These are phyloP conservation scores for Microglena sp. DNA, from an alignment of 139 green algal species.

Conservation along the genomic window DNA sequence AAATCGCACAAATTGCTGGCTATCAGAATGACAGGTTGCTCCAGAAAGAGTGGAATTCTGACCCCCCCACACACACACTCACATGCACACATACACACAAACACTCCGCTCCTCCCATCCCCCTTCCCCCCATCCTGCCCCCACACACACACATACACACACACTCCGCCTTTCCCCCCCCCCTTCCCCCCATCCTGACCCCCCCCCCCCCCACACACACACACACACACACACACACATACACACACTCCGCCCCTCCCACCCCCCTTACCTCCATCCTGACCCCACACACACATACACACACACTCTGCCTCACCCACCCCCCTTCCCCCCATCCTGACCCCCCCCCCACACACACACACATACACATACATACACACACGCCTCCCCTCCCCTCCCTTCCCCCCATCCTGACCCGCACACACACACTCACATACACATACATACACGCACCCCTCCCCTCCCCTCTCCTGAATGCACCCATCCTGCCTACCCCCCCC, in stretches of 20 bases:
- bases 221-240: background rate
- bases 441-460: background rate
- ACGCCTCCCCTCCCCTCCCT: background rate
- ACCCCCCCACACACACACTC: too few relatives aligned
- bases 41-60: too few relatives aligned
- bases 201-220: background rate
- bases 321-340: background rate
- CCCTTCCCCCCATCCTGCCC: too few relatives aligned
- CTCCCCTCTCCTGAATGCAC: background rate
- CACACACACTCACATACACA: conserved; percentile 1
- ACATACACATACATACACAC: conserved; percentile 1
- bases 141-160: too few relatives aligned
- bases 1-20: too few relatives aligned
- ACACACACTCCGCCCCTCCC: background rate
- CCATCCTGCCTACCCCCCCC: background rate
- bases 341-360: background rate
- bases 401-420: background rate
- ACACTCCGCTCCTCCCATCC: too few relatives aligned
- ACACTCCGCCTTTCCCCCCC: background rate
- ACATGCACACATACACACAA: too few relatives aligned
- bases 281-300: background rate
- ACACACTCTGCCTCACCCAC: background rate
- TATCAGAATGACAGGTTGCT: too few relatives aligned
- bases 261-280: background rate
- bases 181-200: background rate